Conservation (phyloP, 2,329 filamentous ascomycete genomes). For the Dactylella cylindrospora region DNA sequence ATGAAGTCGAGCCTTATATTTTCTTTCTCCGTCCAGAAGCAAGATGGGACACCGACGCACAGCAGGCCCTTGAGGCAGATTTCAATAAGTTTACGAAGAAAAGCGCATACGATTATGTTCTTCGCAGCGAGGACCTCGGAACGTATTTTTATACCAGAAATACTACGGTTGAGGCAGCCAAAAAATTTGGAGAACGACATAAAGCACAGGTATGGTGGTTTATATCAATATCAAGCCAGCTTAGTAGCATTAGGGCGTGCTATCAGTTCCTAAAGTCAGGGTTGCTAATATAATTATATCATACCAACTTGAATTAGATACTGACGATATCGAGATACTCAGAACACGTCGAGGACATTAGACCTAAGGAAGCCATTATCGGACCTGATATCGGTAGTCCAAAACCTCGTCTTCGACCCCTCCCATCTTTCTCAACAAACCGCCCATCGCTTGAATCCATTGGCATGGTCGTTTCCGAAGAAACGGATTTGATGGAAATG, state of each 20-base stretch:
- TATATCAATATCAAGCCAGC: background rate
- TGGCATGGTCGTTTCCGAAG: too few species aligned
- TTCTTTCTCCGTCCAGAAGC: background rate
- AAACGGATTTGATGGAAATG: constrained; percentile 5
- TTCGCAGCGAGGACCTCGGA: background rate
- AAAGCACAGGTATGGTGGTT: background rate
- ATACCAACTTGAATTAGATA: background rate
- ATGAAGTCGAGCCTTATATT: constrained; percentile 9
- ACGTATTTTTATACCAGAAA: constrained; percentile 16
- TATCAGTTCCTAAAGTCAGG: too few species aligned
- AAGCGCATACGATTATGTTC: background rate
- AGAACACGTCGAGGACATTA: background rate
- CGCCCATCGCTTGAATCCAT: too few species aligned
- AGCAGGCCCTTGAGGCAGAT: background rate
- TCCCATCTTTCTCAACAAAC: too few species aligned
- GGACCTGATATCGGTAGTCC: too few species aligned
- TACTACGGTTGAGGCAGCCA: background rate
- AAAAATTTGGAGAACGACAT: background rate
- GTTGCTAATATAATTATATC: too few species aligned
- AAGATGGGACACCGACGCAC: background rate
- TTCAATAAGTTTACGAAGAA: background rate
- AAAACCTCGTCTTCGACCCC: too few species aligned
- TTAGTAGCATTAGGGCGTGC: too few species aligned
- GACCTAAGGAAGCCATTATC: background rate
- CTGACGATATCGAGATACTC: background rate